phyloP scores from a whole-genome alignment of 495 filamentous ascomycete species.

The Tuber magnatum region DNA sequence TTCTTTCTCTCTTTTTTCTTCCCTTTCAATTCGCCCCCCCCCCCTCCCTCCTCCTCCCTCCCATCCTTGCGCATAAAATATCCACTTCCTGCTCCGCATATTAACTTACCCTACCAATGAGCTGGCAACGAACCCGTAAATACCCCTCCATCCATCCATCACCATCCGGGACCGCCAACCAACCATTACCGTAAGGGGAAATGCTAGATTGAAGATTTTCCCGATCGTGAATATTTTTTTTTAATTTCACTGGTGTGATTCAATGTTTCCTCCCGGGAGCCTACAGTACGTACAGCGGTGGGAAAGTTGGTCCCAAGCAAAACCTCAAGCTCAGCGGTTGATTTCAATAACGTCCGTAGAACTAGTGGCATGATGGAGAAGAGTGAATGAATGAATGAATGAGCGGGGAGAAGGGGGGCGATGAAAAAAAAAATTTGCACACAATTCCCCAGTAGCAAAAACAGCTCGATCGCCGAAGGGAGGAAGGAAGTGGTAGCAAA shows the following conservation, averaged over 20 bases:
- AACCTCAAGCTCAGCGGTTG: neutral
- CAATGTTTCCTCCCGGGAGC: neutral
- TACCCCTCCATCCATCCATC: neutral
- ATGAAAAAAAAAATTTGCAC: neutral
- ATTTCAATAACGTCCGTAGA: neutral
- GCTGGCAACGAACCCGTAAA: neutral
- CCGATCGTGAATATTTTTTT: neutral
- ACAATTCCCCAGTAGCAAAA: neutral
- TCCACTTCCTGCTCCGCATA: neutral
- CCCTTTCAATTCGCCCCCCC: neutral
- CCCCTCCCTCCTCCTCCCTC: neutral
- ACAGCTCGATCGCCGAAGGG: neutral
- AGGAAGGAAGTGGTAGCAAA: neutral
- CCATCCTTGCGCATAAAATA: neutral
- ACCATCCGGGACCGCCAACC: neutral
- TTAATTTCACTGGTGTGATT: neutral
- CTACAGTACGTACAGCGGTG: no score
- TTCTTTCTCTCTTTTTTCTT: no score
- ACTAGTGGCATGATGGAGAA: neutral
- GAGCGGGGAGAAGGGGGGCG: neutral
- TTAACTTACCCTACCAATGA: neutral
- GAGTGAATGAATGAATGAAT: neutral
- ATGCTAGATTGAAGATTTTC: neutral
- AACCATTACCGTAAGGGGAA: neutral
- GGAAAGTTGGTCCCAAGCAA: neutral